Conservation (phyloP, 345 rosid species). For the Populus alba region DNA sequence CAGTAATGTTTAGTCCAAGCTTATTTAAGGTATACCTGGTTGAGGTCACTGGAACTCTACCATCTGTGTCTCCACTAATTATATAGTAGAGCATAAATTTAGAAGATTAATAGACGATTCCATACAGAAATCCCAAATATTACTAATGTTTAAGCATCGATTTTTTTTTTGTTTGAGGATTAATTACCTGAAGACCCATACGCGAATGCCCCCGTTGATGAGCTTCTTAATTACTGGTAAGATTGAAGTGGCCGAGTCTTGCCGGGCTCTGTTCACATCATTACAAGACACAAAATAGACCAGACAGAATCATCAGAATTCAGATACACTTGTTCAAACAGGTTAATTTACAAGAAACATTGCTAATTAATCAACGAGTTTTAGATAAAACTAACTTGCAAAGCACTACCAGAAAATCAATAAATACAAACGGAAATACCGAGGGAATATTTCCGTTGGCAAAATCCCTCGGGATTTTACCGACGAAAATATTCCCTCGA, state of each 20-base stretch:
- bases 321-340: not conserved
- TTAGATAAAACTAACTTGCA: conserved; percentile 8
- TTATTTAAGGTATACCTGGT: conserved; percentile 14
- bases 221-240: conserved; percentile 13
- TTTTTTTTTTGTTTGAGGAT: not conserved
- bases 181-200: conserved; percentile 16
- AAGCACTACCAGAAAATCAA: too few species aligned
- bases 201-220: conserved; percentile 12
- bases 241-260: conserved; percentile 4
- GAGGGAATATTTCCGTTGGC: too few species aligned
- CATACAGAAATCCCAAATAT: too few species aligned
- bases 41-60: conserved; percentile 17
- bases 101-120: too few species aligned
- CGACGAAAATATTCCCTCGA: too few species aligned
- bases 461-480: too few species aligned
- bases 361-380: not conserved
- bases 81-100: too few species aligned
- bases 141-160: too few species aligned
- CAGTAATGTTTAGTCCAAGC: not conserved
- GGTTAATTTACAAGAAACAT: not conserved
- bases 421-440: too few species aligned
- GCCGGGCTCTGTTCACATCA: not conserved
- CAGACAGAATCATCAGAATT: not conserved
- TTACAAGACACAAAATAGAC: not conserved
- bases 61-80: conserved; percentile 13